phyloP scores from a whole-genome alignment of 2,329 filamentous ascomycete genomes.

The Talaromyces sp. region DNA sequence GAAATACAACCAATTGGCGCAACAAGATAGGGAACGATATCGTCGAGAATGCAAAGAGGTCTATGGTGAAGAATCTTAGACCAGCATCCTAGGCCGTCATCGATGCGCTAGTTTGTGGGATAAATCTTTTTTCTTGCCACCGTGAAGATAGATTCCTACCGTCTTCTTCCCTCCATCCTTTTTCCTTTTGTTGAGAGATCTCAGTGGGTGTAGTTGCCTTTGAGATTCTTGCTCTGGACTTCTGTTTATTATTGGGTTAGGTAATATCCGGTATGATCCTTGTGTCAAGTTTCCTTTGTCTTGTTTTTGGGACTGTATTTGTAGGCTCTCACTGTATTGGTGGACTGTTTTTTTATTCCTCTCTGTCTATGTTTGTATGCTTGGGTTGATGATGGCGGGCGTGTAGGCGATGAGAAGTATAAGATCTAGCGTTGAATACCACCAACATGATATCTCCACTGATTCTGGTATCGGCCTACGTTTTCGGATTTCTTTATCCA shows the following conservation, averaged over 20 bases:
- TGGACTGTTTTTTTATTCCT: not conserved
- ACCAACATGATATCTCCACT: not conserved
- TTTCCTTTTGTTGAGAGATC: not conserved
- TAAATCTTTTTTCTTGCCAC: not conserved
- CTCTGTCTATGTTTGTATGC: not conserved
- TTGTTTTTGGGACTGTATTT: conserved; percentile 7
- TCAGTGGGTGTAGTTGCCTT: conserved; percentile 5
- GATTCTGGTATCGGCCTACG: not conserved
- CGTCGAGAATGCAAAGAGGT: conserved; percentile 27
- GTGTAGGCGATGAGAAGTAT: not conserved
- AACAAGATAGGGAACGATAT: conserved; percentile 28
- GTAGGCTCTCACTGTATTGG: conserved; percentile 1
- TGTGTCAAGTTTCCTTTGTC: not conserved
- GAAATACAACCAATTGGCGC: conserved; percentile 21
- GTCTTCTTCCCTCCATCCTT: not conserved
- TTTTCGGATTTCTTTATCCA: not conserved
- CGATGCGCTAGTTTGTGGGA: not conserved
- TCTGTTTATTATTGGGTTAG: not conserved
- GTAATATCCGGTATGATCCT: not conserved
- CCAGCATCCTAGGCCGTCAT: not conserved
- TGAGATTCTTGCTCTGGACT: conserved; percentile 3
- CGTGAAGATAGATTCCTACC: not conserved
- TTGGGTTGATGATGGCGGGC: not conserved
- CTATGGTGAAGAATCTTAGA: conserved; percentile 26
- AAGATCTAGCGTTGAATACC: not conserved